Percentiles rank a stretch among this genome's conserved stretches.
Evolutionary conservation across 257 asterid genomes (phyloP).

Genomic region (Solanum raphanifolium): DNA sequence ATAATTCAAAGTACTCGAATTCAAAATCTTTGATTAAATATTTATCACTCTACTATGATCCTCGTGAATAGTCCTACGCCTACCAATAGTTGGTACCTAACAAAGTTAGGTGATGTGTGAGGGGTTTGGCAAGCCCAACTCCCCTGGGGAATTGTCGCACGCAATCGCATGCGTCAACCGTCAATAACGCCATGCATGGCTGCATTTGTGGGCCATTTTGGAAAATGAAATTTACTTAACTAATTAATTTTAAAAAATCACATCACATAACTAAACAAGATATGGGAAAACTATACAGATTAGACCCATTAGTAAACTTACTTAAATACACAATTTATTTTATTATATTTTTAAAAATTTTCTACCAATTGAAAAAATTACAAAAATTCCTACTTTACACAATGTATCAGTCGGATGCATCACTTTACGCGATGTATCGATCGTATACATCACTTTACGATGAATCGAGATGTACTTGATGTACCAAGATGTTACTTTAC

Average conservation of each 20-base stretch:
- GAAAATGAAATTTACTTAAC: not conserved
- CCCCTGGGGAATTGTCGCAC: not conserved
- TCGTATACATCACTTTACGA: too few relatives aligned
- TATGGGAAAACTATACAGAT: too few relatives aligned
- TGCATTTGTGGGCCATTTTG: not conserved
- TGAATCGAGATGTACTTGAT: too few relatives aligned
- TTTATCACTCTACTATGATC: not conserved
- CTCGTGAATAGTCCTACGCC: not conserved
- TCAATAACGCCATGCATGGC: not conserved
- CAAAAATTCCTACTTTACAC: too few relatives aligned
- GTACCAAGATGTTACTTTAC: too few relatives aligned
- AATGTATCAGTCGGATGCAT: too few relatives aligned
- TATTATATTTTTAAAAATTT: too few relatives aligned
- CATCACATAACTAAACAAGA: not conserved
- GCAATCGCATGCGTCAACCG: not conserved
- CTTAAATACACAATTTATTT: too few relatives aligned
- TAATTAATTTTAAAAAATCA: not conserved
- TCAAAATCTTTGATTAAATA: too few relatives aligned
- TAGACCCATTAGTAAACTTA: too few relatives aligned
- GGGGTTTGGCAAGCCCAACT: not conserved
- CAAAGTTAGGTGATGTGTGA: not conserved
- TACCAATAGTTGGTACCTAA: not conserved
- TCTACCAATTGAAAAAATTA: too few relatives aligned
- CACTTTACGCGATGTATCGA: too few relatives aligned
- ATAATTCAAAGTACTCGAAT: not conserved